Base-by-base conservation (phyloP, 1,284 basidiomycete genomes). In the Malassezia yamatoensis region DNA sequence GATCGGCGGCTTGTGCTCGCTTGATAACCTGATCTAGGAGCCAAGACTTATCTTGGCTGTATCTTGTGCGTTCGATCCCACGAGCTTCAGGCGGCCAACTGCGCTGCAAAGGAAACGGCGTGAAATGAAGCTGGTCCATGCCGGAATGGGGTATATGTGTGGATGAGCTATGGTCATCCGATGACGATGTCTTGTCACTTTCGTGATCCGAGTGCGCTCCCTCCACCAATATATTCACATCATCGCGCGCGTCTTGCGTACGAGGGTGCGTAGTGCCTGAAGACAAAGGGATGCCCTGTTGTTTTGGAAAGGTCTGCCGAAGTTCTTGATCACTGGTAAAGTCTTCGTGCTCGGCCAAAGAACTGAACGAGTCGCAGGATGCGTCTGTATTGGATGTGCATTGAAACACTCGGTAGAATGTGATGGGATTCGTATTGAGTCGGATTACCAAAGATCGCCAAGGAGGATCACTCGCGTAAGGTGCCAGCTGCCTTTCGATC, bases 1-100 rank as follows among this genome's bases (percentile, higher is more conserved):
- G 36, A 39, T 58, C 58, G 0, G 52, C 55, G 9, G 34, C 18
- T 11, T 34, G 39, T 18, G 60, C 53, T n/a, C 63, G 61, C 15
- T 40, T 18, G 9, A 65, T 52, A 1, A 69, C 61, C 13, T 70
- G 54, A 20, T 43, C 43, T 0, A 72, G 58, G 8, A 70, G 55
- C 64, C 64, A 72, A 44, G 68, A 69, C 51, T 72, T 72, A 62
- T 72, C 70, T n/a, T 61, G 49, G 40, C 64, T 67, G 63, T 63
- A 72, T 13, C 58, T 52, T 2, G 67, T 72, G 15, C 70, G 55
- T 10, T 68, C 63, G 0, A 43, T 36, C 1, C 70, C 70, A 0
- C 60, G 35, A 9, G 67, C 62, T 21, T 55, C 54, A 2, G 62
- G 59, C 8, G 68, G 68, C 70, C 70, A 72, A 49, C 66, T 68